Conservation (phyloP, 768 basidiomycete genomes). For the Clavulina sp. region DNA sequence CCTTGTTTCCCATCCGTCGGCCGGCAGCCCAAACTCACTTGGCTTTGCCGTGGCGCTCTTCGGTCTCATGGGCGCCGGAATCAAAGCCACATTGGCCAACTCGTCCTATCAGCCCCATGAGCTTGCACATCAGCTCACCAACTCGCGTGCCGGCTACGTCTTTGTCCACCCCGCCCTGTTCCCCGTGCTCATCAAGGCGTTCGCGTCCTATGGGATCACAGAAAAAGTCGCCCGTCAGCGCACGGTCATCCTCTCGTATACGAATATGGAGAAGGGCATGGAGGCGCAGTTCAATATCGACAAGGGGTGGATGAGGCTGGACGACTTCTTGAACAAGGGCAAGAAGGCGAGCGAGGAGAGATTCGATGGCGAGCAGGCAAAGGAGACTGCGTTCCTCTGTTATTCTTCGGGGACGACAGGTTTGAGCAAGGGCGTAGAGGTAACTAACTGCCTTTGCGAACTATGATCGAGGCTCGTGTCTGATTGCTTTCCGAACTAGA, state of each 20-base stretch:
- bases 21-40: conserved; percentile 44
- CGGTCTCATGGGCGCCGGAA: conserved; percentile 41
- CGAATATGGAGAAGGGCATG: background rate
- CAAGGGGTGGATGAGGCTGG: conserved; percentile 18
- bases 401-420: conserved; percentile 60
- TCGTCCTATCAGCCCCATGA: conserved; percentile 50
- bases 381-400: conserved; percentile 50
- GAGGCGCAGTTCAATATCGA: conserved; percentile 2
- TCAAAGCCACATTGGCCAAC: conserved; percentile 57
- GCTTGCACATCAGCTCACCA: conserved; percentile 49
- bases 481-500: conserved; percentile 9
- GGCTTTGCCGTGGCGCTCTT: conserved; percentile 33
- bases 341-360: conserved; percentile 34
- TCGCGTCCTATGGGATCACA: conserved; percentile 31
- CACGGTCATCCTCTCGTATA: conserved; percentile 34
- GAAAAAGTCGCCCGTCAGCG: conserved; percentile 31
- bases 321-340: conserved; percentile 36
- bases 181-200: conserved; percentile 35
- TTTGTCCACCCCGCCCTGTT: conserved; percentile 49
- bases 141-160: conserved; percentile 46
- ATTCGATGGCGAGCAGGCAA: conserved; percentile 33
- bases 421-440: conserved; percentile 51
- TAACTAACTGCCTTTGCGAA: conserved; percentile 8
- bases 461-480: background rate
- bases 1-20: background rate